These are phyloP conservation scores for Salix exigua DNA, from an alignment of 345 rosid species.

Conservation along the genomic window DNA sequence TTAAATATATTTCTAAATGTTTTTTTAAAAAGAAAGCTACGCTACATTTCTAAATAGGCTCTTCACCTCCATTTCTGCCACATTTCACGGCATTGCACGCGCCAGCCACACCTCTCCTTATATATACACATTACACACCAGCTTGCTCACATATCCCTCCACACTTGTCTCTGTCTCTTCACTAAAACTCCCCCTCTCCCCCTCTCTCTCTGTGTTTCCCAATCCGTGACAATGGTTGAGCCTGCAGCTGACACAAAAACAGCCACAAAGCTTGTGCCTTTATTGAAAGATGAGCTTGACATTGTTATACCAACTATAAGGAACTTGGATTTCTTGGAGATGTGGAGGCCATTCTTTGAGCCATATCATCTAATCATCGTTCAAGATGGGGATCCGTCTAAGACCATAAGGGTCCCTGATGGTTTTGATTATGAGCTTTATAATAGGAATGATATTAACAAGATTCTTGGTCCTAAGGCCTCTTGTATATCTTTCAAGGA, in stretches of 20 bases:
- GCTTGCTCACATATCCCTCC: background rate
- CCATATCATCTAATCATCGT: constrained; percentile 93
- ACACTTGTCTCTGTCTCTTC: too few relatives aligned
- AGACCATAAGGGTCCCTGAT: constrained; percentile 74
- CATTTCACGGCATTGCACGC: constrained; percentile 18
- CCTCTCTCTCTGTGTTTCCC: background rate
- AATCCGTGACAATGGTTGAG: constrained; percentile 37
- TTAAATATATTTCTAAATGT: too few relatives aligned
- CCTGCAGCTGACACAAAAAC: constrained; percentile 44
- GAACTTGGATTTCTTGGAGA: constrained; percentile 90
- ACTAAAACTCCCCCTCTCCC: background rate
- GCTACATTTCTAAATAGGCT: too few relatives aligned
- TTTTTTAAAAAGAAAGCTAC: too few relatives aligned
- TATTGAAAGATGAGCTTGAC: constrained; percentile 80
- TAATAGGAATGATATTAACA: constrained; percentile 83
- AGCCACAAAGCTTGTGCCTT: constrained; percentile 22
- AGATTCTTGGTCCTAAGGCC: constrained; percentile 87
- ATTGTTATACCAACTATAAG: constrained; percentile 93
- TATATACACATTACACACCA: background rate
- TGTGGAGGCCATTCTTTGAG: constrained; percentile 97
- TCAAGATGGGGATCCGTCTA: constrained; percentile 93
- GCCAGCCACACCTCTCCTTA: background rate
- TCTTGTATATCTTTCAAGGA: constrained; percentile 95
- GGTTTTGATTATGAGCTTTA: constrained; percentile 92
- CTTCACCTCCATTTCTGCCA: constrained; percentile 17